Percentiles rank a stretch among this genome's conserved stretches.
Conservation (phyloP, 192 early-diverging fungal species). For the Coemansia sp. region DNA sequence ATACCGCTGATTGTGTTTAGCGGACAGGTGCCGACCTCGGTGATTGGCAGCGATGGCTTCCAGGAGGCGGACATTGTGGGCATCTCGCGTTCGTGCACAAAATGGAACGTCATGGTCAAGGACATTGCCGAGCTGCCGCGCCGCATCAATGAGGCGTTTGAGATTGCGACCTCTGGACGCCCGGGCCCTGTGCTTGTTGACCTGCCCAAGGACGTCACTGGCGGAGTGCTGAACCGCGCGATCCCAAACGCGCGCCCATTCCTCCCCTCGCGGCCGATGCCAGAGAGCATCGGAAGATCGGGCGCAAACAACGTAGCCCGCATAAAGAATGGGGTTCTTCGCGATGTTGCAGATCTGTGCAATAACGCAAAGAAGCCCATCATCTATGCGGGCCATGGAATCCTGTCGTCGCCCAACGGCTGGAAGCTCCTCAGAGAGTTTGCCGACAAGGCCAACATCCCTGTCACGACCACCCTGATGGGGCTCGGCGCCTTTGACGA, state of each 20-base stretch:
- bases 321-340: constrained; percentile 58
- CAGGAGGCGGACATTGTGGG: constrained; percentile 98
- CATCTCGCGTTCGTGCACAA: constrained; percentile 94
- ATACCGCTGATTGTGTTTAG: constrained; percentile 93
- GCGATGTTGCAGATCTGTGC: constrained; percentile 78
- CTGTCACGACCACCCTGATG: constrained; percentile 95
- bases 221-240: constrained; percentile 77
- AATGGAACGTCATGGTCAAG: constrained; percentile 99
- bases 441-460: constrained; percentile 86
- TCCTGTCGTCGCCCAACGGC: constrained; percentile 79
- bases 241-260: constrained; percentile 69
- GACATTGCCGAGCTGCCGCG: constrained; percentile 93
- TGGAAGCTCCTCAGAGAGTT: constrained; percentile 79
- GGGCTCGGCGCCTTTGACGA: constrained; percentile 95
- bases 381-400: constrained; percentile 95
- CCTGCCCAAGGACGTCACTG: constrained; percentile 97
- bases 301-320: constrained; percentile 56
- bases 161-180: constrained; percentile 92
- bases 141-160: constrained; percentile 97
- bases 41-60: constrained; percentile 95
- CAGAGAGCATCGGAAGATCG: constrained; percentile 56
- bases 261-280: constrained; percentile 70
- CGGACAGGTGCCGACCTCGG: constrained; percentile 89
- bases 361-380: constrained; percentile 89
- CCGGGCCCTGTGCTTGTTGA: constrained; percentile 98